Base-by-base conservation (phyloP, 129 eudicot species). In the Gnaphalium uliginosum region DNA sequence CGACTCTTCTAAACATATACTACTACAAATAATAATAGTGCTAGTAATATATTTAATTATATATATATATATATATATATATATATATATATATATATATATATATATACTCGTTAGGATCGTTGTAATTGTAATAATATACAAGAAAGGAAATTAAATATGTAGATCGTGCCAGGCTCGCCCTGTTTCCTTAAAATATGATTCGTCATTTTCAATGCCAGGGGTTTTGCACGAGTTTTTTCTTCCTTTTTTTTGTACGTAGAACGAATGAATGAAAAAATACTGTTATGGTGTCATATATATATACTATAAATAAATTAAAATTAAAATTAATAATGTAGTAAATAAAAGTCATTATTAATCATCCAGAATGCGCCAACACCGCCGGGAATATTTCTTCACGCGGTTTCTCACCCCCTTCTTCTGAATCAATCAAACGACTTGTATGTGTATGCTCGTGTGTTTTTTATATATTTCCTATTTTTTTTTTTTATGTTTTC, bases 101-200 rank as follows among this genome's bases (percentile, higher is more conserved):
- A 21, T 24, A 29, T 22, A 8, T 60, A 22, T 11, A 10, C 70
- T 30, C 26, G 14, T 66, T 33, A 39, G 14, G 26, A 25, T 63
- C 25, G 59, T 63, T 21, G 8, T 21, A 19, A 32, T 27, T 21
- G 29, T 25, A 13, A 26, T 27, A 10, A 62, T 62, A 62, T 22
- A 8, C 46, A 37, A 37, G 13, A 37, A 37, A 37, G 46, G 13
- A 37, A 37, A 9, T 41, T 37, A 46, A 62, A 29, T 14, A 2
- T 53, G 23, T n/a, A 60, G 81, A 69, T 69, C 81, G 85, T 81
- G 81, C 85, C 53, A 9, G 53, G 78, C 75, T 37, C 85, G 64
- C 65, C 46, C 62, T 70, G 22, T 15, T 50, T 29, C 25, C 26
- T 35, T 54, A 17, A 32, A 30, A 33, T 50, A 54, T 67, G 54